Conservation (phyloP, 345 rosid species). For the Pugionium cornutum region DNA sequence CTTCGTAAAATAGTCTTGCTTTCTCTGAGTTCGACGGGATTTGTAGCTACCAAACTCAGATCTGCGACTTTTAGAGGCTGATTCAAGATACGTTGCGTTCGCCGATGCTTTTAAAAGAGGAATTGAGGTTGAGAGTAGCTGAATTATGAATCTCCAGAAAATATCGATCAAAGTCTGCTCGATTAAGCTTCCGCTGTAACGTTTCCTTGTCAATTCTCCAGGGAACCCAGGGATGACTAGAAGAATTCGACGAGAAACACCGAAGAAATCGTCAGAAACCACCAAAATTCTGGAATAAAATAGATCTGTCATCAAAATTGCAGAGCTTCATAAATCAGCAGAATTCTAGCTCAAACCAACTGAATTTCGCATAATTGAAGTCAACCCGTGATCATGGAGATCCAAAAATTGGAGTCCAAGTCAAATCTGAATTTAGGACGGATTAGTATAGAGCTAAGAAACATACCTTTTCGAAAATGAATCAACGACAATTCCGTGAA, state of each 20-base stretch:
- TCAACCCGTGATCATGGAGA: conserved; percentile 27
- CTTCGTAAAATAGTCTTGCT: background rate
- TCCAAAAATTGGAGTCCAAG: conserved; percentile 2
- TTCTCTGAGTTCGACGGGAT: background rate
- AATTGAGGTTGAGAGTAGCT: conserved; percentile 6
- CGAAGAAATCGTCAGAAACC: background rate
- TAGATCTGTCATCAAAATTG: conserved; percentile 37
- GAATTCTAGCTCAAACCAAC: conserved; percentile 6
- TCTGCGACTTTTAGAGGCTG: conserved; percentile 36
- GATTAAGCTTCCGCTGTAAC: no score
- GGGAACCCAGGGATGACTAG: background rate
- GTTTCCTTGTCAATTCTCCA: background rate
- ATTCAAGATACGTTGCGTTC: background rate
- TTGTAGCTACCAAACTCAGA: conserved; percentile 38
- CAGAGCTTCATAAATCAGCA: conserved; percentile 28
- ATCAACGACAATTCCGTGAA: conserved; percentile 18
- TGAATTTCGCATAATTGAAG: conserved; percentile 41
- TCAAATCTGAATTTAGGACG: conserved; percentile 19
- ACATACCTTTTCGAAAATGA: conserved; percentile 20
- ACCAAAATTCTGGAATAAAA: conserved; percentile 22
- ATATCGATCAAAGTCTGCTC: background rate
- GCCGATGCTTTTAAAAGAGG: background rate
- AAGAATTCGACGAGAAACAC: conserved; percentile 4
- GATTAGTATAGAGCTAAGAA: background rate
- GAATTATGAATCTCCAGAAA: conserved; percentile 13